Conservation (phyloP, 1,284 basidiomycete species). For the Coriolopsis trogii region DNA sequence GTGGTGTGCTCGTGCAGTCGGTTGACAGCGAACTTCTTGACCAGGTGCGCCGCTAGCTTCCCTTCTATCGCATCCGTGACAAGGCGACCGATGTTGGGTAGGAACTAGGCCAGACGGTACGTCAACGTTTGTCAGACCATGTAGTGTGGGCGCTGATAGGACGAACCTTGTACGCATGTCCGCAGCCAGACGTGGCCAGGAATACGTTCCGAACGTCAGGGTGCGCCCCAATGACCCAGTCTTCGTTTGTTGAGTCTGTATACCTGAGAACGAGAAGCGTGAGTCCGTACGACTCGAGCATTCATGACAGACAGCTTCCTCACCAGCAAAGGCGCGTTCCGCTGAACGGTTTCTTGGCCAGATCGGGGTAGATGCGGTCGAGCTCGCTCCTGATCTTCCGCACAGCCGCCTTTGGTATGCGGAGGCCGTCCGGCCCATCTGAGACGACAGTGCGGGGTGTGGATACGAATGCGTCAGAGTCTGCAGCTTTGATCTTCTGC, state of each 20-base stretch:
- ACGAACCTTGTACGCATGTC: slow-evolving; percentile 81
- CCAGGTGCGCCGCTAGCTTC: slow-evolving; percentile 52
- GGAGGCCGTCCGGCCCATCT: slow-evolving; percentile 57
- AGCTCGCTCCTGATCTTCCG: slow-evolving; percentile 55
- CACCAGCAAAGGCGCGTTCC: slow-evolving; percentile 86
- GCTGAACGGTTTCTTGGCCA: slow-evolving; percentile 67
- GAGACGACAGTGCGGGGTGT: slow-evolving; percentile 66
- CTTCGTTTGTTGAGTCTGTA: slow-evolving; percentile 73
- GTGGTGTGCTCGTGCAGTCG: slow-evolving; percentile 37
- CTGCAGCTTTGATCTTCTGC: slow-evolving; percentile 36
- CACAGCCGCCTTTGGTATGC: slow-evolving; percentile 62
- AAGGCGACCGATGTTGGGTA: slow-evolving; percentile 80
- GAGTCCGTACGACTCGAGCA: background rate
- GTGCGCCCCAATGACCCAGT: slow-evolving; percentile 79
- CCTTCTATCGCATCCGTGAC: slow-evolving; percentile 75
- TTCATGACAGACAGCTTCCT: slow-evolving; percentile 22
- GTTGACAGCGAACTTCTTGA: slow-evolving; percentile 56
- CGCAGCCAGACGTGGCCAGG: slow-evolving; percentile 78
- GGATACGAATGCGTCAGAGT: slow-evolving; percentile 44
- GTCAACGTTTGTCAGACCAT: too few species aligned
- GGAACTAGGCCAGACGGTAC: slow-evolving; percentile 61
- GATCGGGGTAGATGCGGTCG: slow-evolving; percentile 66
- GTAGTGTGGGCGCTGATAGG: background rate
- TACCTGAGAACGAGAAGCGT: slow-evolving; percentile 52
- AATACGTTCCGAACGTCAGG: slow-evolving; percentile 60